Conservation (phyloP, 1,139 yeast species). For the Zygoascus sp. region DNA sequence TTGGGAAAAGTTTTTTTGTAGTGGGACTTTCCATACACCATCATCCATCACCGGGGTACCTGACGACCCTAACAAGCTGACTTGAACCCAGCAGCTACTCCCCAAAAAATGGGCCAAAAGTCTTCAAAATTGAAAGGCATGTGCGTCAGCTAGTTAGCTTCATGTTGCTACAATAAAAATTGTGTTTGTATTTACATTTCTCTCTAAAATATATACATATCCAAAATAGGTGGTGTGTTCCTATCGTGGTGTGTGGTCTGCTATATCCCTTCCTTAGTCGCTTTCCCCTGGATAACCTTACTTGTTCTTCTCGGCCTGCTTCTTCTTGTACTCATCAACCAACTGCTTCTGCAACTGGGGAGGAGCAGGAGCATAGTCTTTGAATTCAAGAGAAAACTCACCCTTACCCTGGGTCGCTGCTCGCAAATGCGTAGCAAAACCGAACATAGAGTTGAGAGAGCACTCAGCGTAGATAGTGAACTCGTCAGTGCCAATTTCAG, state of each 20-base stretch:
- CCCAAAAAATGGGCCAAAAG: no score
- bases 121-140: no score
- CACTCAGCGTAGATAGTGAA: slow-evolving; percentile 92
- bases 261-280: neutral
- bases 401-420: slow-evolving; percentile 99
- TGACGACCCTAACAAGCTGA: no score
- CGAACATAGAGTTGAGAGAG: slow-evolving; percentile 91
- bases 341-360: slow-evolving; percentile 88
- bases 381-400: slow-evolving; percentile 92
- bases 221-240: no score
- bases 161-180: no score
- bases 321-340: slow-evolving; percentile 76
- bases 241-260: neutral
- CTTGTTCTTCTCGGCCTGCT: slow-evolving; percentile 29
- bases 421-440: slow-evolving; percentile 91
- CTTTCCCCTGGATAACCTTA: neutral
- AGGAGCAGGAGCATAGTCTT: slow-evolving; percentile 85
- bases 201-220: neutral
- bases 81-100: no score
- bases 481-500: slow-evolving; percentile 92
- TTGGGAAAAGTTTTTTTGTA: slow-evolving; percentile 10
- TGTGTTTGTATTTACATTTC: neutral
- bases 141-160: no score
- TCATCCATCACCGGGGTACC: neutral
- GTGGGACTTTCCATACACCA: slow-evolving; percentile 4